Conservation (phyloP, 306 rosid genomes). For the Medicago lupulina region DNA sequence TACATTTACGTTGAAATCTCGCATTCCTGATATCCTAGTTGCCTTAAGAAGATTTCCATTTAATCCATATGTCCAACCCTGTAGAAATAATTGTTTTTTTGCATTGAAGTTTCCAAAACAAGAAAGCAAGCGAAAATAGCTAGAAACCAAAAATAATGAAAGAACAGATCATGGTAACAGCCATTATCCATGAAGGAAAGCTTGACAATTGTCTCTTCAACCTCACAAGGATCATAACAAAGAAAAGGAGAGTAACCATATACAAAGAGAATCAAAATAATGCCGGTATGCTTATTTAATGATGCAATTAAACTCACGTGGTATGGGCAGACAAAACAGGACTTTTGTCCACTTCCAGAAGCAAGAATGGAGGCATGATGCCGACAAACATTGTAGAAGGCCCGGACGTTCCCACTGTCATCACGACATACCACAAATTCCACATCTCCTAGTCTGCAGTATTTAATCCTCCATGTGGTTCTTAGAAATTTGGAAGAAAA, state of each 20-base stretch:
- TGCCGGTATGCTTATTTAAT: not conserved
- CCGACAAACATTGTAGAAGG: slow-evolving; percentile 91
- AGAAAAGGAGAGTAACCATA: not conserved
- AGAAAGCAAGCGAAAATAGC: not conserved
- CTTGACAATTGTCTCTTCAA: slow-evolving; percentile 28
- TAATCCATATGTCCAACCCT: slow-evolving; percentile 96
- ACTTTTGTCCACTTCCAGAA: slow-evolving; percentile 70
- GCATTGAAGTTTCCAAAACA: slow-evolving; percentile 13
- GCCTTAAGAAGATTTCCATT: slow-evolving; percentile 84
- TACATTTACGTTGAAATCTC: slow-evolving; percentile 72
- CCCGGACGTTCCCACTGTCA: slow-evolving; percentile 59
- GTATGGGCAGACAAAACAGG: slow-evolving; percentile 96
- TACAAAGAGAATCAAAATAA: slow-evolving; percentile 10
- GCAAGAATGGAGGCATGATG: slow-evolving; percentile 91
- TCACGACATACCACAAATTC: slow-evolving; percentile 88
- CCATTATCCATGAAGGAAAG: slow-evolving; percentile 11
- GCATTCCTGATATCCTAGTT: slow-evolving; percentile 76
- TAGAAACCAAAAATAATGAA: slow-evolving; percentile 9
- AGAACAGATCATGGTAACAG: slow-evolving; percentile 8
- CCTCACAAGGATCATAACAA: slow-evolving; percentile 9
- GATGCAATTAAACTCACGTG: slow-evolving; percentile 66
- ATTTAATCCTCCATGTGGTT: slow-evolving; percentile 47
- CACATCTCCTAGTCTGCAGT: slow-evolving; percentile 70
- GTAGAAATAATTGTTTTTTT: slow-evolving; percentile 43
- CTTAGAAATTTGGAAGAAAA: slow-evolving; percentile 49